A percentile compares a stretch with the other conserved stretches of the same genome.
Evolutionary conservation across 2,329 filamentous ascomycete species (phyloP).

Genomic region (Nigrospora osmanthi): DNA sequence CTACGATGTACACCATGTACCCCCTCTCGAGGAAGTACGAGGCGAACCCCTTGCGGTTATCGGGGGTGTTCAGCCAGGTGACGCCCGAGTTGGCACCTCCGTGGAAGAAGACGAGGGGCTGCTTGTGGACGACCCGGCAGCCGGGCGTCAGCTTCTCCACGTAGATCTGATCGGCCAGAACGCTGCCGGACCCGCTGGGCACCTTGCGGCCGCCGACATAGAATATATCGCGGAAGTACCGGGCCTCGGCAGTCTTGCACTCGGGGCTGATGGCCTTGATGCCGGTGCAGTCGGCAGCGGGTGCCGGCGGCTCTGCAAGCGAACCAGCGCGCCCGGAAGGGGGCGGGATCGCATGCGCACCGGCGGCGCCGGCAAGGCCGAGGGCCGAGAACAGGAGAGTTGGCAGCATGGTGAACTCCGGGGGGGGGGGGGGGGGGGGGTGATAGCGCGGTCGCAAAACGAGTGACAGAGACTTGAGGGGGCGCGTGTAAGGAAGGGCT

Average conservation of each 20-base stretch:
- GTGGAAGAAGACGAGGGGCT: conserved; percentile 23
- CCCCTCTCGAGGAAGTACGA: conserved; percentile 29
- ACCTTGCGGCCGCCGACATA: conserved; percentile 20
- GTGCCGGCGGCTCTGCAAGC: neutral
- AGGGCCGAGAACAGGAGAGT: neutral
- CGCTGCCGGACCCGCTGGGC: conserved; percentile 11
- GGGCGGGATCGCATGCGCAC: neutral
- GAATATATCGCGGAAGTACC: conserved; percentile 14
- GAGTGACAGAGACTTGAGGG: too few species aligned
- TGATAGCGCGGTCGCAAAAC: too few species aligned
- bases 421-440: too few species aligned
- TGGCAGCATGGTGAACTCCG: too few species aligned
- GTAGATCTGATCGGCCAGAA: conserved; percentile 18
- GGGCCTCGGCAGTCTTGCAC: conserved; percentile 3
- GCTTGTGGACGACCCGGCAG: conserved; percentile 8
- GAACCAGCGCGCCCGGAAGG: neutral
- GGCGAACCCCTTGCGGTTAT: conserved; percentile 31
- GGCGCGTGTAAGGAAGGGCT: too few species aligned
- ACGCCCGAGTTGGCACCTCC: conserved; percentile 21
- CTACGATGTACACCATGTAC: conserved; percentile 31
- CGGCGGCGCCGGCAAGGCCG: neutral
- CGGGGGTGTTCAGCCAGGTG: conserved; percentile 29
- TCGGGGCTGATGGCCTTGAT: conserved; percentile 4
- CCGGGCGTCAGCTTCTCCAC: conserved; percentile 22
- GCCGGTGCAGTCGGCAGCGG: conserved; percentile 2